A percentile compares a stretch with the other conserved stretches of the same genome.
Evolutionary conservation across 2,329 filamentous ascomycete genomes (phyloP).

Genomic region (Diaporthe longicolla): DNA sequence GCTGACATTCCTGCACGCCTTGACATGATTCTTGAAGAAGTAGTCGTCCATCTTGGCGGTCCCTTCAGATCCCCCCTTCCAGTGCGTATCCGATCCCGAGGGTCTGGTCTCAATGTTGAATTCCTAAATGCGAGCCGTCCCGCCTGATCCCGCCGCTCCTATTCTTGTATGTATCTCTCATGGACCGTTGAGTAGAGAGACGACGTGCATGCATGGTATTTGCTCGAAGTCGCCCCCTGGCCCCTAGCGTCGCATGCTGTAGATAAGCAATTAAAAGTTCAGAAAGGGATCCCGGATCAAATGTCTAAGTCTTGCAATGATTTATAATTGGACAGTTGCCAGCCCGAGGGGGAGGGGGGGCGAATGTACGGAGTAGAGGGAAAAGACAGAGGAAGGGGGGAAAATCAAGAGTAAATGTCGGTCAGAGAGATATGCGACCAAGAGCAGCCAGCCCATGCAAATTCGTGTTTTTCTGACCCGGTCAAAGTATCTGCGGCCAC

Average conservation of each 20-base stretch:
- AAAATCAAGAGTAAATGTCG: conserved; percentile 35
- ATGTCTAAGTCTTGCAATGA: not conserved
- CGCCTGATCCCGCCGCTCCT: conserved; percentile 7
- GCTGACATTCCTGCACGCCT: conserved; percentile 61
- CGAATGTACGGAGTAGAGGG: conserved; percentile 10
- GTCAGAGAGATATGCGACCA: conserved; percentile 28
- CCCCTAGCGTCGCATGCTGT: conserved; percentile 16
- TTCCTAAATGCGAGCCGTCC: conserved; percentile 20
- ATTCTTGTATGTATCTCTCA: conserved; percentile 9
- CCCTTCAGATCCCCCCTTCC: not conserved
- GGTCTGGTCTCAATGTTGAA: conserved; percentile 30
- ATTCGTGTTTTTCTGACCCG: conserved; percentile 8
- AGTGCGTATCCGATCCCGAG: not conserved
- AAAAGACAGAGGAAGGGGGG: not conserved
- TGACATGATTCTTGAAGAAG: conserved; percentile 65
- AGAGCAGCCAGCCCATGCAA: conserved; percentile 22
- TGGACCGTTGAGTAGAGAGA: conserved; percentile 7
- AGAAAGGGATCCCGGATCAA: not conserved
- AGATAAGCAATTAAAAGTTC: conserved; percentile 1
- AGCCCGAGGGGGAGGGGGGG: not conserved
- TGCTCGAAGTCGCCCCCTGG: conserved; percentile 25
- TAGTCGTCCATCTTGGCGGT: conserved; percentile 68
- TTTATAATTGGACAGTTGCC: not conserved
- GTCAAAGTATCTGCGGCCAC: conserved; percentile 23
- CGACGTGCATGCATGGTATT: conserved; percentile 25